Evolutionary conservation across 345 rosid species (phyloP).

Genomic region (Hibiscus trionum): DNA sequence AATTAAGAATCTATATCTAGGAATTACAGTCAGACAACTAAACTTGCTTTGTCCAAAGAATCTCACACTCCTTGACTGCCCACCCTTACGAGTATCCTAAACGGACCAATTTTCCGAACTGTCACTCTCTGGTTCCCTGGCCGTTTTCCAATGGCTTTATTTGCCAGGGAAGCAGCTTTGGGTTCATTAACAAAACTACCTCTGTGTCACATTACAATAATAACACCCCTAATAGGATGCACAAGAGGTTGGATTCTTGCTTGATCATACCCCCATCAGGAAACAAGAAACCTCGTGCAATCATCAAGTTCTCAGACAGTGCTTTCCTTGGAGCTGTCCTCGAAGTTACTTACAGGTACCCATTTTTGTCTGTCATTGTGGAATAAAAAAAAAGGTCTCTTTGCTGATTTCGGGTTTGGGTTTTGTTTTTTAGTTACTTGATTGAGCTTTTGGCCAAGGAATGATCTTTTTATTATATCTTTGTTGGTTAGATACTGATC

Average conservation of each 20-base stretch:
- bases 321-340: slow-evolving; percentile 92
- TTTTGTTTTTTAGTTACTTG: slow-evolving; percentile 39
- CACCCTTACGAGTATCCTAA: background rate
- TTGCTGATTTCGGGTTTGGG: background rate
- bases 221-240: slow-evolving; percentile 21
- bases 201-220: background rate
- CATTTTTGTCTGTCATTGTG: background rate
- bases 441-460: slow-evolving; percentile 80
- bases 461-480: slow-evolving; percentile 55
- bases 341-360: slow-evolving; percentile 77
- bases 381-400: background rate
- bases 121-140: background rate
- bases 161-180: slow-evolving; percentile 18
- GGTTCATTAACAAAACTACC: background rate
- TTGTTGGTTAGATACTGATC: background rate
- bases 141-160: slow-evolving; percentile 25
- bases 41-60: background rate
- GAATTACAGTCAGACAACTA: background rate
- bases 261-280: slow-evolving; percentile 50
- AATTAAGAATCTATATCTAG: too few relatives aligned
- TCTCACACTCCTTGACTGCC: background rate
- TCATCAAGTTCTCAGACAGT: slow-evolving; percentile 80
- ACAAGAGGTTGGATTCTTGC: slow-evolving; percentile 55
- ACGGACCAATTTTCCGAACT: background rate
- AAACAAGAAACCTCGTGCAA: slow-evolving; percentile 51